Conservation (phyloP, 2,329 filamentous ascomycete species). For the Cercospora sp. region DNA sequence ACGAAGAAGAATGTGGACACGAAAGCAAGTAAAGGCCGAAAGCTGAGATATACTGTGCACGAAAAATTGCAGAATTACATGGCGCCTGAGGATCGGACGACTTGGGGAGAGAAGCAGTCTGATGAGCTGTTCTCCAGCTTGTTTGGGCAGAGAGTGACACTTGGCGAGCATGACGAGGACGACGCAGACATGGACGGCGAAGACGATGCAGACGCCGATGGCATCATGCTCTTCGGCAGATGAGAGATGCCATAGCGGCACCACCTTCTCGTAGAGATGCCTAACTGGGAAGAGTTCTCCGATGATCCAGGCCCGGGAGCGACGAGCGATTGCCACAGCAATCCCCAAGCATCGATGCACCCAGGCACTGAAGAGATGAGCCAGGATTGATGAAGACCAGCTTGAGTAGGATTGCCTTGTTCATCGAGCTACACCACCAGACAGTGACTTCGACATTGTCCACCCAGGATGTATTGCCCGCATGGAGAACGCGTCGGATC, state of each 20-base stretch:
- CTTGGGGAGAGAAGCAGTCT: constrained; percentile 78
- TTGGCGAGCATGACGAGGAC: constrained; percentile 46
- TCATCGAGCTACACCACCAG: background rate
- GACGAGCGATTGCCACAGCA: background rate
- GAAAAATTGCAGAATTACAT: constrained; percentile 98
- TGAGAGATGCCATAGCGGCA: background rate
- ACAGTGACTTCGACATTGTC: background rate
- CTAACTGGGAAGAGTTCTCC: background rate
- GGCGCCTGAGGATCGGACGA: constrained; percentile 79
- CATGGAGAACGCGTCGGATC: background rate
- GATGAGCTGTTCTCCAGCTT: constrained; percentile 60
- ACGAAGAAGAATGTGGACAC: constrained; percentile 86
- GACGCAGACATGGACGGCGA: constrained; percentile 36
- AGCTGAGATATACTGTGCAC: constrained; percentile 90
- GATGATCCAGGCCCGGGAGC: background rate
- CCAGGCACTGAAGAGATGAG: background rate
- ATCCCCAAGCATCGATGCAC: background rate
- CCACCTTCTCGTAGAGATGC: background rate
- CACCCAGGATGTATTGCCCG: background rate
- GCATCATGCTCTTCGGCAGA: constrained; percentile 37
- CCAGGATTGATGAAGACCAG: background rate
- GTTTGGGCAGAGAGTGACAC: constrained; percentile 48
- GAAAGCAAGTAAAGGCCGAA: constrained; percentile 90
- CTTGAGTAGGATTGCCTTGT: background rate
- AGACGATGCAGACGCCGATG: constrained; percentile 31